Base-by-base conservation (phyloP, 331 rosid genomes). In the Dryas integrifolia region DNA sequence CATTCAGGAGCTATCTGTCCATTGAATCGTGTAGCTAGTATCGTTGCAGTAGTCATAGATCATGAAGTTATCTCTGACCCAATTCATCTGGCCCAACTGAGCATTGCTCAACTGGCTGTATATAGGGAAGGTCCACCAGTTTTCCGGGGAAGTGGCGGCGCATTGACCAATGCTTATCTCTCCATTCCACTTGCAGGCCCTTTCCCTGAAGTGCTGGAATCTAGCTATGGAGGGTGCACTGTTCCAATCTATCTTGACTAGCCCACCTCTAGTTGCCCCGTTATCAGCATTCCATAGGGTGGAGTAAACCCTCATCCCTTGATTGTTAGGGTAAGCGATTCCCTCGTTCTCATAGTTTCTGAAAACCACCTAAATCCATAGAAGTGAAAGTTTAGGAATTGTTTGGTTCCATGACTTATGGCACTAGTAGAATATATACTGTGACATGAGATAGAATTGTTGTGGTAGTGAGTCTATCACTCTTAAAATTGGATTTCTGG, bases 261-360 rank as follows among this genome's bases (percentile, higher is more conserved):
- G 76, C 12, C 96, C 97, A n/a, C 97, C 98, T 79, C 87, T 81
- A 0, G 96, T 94, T 67, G 97, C 97, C 98, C 96, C 89, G 60
- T 86, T 65, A 71, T 88, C 92, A 10, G 92, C 97, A 67, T 91
- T 80, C 92, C 95, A 91, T 63, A 94, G 72, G 74, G 87, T 94
- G 38, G 92, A 70, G 58, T 91, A 81, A 47, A 77, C 89, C 67
- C 15, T 82, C 97, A 93, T 91, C 52, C 96, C 96, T 81, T 91
- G 92, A 77, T 81, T 74, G 86, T 70, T 89, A n/a, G 97, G 98
- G 79, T 78, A 94, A 41, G 76, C 76, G 69, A 91, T 84, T 47
- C 92, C 83, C 46, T 84, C 78, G 15, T 68, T 76, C 61, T 87
- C 85, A 4, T 89, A 86, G 87, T 89, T 94, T 0, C 86, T 75